Percentiles rank a stretch among this genome's conserved stretches.
These are phyloP conservation scores for Fragilaria crotonensis DNA, from an alignment of 108 stramenopile species.

Conservation along the genomic window DNA sequence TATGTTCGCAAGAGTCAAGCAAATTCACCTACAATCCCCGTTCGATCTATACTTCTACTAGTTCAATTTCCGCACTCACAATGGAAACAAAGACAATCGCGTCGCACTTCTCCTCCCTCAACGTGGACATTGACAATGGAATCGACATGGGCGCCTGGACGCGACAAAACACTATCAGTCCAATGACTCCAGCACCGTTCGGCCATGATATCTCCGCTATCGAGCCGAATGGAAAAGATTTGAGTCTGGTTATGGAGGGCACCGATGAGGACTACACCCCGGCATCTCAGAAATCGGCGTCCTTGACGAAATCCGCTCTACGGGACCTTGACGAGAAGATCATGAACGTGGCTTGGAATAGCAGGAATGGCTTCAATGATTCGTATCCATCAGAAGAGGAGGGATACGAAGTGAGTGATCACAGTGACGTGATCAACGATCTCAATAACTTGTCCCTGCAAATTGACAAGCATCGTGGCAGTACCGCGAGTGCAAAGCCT, in stretches of 20 bases:
- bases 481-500: not conserved
- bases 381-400: not conserved
- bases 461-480: conserved; percentile 3
- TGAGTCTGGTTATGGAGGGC: conserved; percentile 1
- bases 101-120: not conserved
- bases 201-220: conserved; percentile 6
- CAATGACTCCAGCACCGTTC: conserved; percentile 4
- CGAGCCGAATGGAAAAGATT: conserved; percentile 4
- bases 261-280: conserved; percentile 3
- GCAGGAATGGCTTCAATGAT: not conserved
- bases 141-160: not conserved
- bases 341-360: not conserved
- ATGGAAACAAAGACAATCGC: not conserved
- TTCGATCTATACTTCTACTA: not conserved
- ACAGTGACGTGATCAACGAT: conserved; percentile 7
- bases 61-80: not conserved
- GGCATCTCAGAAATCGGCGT: not conserved
- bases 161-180: conserved; percentile 2
- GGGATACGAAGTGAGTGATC: not conserved
- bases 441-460: conserved; percentile 7
- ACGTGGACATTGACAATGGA: not conserved
- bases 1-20: conserved; percentile 7
- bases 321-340: not conserved
- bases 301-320: not conserved
- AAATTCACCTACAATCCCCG: conserved; percentile 9